These are phyloP conservation scores for Urostyla sp. DNA, from an alignment of 73 alveolate species.

Conservation along the genomic window DNA sequence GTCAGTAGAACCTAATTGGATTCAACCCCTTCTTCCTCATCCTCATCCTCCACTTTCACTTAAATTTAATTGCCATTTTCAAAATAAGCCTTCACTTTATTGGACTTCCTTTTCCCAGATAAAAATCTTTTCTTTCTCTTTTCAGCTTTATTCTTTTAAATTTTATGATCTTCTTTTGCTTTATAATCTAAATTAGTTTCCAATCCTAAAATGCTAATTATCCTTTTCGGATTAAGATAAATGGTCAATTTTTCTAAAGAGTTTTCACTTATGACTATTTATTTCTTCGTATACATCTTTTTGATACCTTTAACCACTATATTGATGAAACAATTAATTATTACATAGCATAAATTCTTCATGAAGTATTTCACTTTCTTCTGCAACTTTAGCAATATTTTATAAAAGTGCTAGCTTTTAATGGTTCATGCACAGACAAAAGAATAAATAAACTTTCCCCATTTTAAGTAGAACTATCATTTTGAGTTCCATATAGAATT, in stretches of 20 bases:
- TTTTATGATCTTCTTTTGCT: background rate
- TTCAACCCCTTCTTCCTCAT: too few relatives aligned
- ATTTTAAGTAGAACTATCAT: background rate
- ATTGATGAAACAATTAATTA: too few relatives aligned
- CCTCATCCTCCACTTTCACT: too few relatives aligned
- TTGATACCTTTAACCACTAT: background rate
- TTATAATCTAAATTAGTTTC: background rate
- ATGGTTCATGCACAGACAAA: background rate
- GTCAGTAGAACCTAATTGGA: too few relatives aligned
- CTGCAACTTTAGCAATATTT: background rate
- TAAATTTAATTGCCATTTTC: too few relatives aligned
- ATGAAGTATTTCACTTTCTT: background rate
- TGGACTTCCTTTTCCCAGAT: too few relatives aligned
- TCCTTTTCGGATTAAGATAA: too few relatives aligned
- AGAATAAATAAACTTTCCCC: background rate
- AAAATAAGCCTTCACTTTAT: too few relatives aligned
- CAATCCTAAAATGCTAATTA: too few relatives aligned
- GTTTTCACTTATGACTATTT: background rate
- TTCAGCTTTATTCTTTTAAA: too few relatives aligned
- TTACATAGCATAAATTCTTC: slow-evolving; percentile 12
- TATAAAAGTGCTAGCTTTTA: background rate
- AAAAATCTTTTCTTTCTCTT: too few relatives aligned
- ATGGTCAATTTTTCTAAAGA: background rate
- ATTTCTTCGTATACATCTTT: background rate
- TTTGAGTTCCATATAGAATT: slow-evolving; percentile 10